Evolutionary conservation across 176 grass and related monocot species (phyloP), one percentile per base, ranked within the genome.

Genomic region (Phoenix dactylifera): DNA sequence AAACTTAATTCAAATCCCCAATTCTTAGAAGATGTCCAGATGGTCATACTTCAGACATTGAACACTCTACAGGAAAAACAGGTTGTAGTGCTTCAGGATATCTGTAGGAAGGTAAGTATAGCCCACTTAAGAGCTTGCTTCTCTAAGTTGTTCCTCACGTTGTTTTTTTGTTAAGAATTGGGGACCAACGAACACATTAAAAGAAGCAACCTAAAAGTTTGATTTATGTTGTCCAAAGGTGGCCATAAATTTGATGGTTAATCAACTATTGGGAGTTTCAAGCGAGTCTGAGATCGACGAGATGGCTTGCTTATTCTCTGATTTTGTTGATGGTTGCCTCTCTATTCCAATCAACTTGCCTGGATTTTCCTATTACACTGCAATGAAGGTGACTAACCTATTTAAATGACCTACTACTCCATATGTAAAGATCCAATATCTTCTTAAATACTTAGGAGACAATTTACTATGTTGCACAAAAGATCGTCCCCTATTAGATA

Each of bases 231-330:
- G 20, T 23, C 50, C 20, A 7, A 48, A 64, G 61, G 61, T 64
- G 18, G 61, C 61, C 39, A 64, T 64, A 17, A 64, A 49, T 50
- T 39, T 64, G 61, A 64, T 64, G 61, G 61, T 64, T 50, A 64
- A 64, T 50, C 61, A 64, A 39, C 18, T 64, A 49, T 18, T 64
- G 20, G 61, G 61, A 23, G 30, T 64, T 15, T 15, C 61, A 6
- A 50, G 30, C 3, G 61, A 64, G 20, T 64, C 61, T 0, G 61
- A 64, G 61, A 50, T 64, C 19, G 19, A 24, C 5, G 61, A 64
- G 61, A 44, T 64, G 10, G 39, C 61, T 4, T 18, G 30, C 5
- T 32, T 64, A 1, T 64, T 64, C 22, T 64, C 61, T 20, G 35
- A 64, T 30, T 64, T 64, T 50, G 61, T 30, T 20, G 61, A 64